phyloP scores from a whole-genome alignment of 1,139 yeast species.

The Zygoascus sp. region DNA sequence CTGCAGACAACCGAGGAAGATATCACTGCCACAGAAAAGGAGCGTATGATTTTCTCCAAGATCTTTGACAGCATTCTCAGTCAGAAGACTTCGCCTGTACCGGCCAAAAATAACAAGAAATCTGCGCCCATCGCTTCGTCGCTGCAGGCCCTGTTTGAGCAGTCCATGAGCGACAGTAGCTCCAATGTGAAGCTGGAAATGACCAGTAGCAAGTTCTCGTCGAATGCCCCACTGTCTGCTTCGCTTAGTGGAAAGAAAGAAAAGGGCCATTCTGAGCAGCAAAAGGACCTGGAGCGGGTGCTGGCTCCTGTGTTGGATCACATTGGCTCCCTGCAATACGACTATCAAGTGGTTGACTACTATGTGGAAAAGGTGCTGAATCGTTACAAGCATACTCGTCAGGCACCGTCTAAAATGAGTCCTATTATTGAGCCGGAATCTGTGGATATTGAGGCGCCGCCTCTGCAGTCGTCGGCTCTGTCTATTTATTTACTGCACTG shows the following conservation, averaged over 20 bases:
- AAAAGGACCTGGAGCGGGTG: conserved; percentile 8
- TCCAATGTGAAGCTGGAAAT: conserved; percentile 21
- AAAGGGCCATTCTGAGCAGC: conserved; percentile 11
- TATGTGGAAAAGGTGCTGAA: conserved; percentile 22
- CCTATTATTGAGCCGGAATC: background rate
- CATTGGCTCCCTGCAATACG: conserved; percentile 27
- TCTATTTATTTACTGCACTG: conserved; percentile 22
- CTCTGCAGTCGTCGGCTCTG: conserved; percentile 17
- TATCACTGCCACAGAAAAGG: conserved; percentile 24
- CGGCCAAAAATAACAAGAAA: background rate
- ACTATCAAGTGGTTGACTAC: conserved; percentile 28
- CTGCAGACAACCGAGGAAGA: conserved; percentile 7
- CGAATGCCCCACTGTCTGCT: conserved; percentile 20
- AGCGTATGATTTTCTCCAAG: conserved; percentile 25
- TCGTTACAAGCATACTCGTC: conserved; percentile 13
- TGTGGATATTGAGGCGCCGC: conserved; percentile 17
- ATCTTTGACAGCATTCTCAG: conserved; percentile 26
- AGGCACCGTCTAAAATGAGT: background rate
- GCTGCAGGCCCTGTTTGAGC: conserved; percentile 27
- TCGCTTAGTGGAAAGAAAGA: conserved; percentile 5
- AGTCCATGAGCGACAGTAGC: conserved; percentile 7
- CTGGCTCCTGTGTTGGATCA: conserved; percentile 25
- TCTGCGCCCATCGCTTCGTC: conserved; percentile 14
- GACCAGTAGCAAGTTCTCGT: conserved; percentile 19
- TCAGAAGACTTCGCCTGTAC: conserved; percentile 12